Conservation (phyloP, 176 grass and related monocot species). For the Tuctoria greenei region DNA sequence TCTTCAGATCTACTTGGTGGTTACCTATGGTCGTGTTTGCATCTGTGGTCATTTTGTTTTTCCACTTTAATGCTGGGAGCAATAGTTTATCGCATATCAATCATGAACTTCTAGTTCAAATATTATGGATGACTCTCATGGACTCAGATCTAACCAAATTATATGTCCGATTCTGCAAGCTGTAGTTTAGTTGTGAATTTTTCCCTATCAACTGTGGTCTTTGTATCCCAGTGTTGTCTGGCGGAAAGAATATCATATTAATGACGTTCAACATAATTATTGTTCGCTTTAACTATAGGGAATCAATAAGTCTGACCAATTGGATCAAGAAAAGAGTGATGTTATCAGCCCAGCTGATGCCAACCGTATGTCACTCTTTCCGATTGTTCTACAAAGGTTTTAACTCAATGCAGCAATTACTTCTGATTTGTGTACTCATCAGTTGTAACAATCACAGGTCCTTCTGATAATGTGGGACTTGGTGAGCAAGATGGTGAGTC, state of each 20-base stretch:
- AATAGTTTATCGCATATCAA: too few species aligned
- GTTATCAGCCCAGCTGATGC: constrained; percentile 61
- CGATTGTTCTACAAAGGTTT: background rate
- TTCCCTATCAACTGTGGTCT: too few species aligned
- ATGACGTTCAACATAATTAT: constrained; percentile 16
- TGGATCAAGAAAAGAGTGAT: constrained; percentile 89
- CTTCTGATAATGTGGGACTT: constrained; percentile 40
- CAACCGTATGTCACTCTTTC: constrained; percentile 40
- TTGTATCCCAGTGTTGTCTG: background rate
- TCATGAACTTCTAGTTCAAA: background rate
- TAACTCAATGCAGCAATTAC: background rate
- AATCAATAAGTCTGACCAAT: constrained; percentile 44
- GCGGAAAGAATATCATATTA: background rate
- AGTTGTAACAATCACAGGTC: constrained; percentile 45
- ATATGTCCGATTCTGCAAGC: too few species aligned
- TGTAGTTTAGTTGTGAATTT: too few species aligned
- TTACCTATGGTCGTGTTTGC: background rate
- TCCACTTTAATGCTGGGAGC: background rate
- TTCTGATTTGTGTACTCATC: background rate
- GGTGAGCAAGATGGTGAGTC: constrained; percentile 57
- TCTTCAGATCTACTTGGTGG: background rate
- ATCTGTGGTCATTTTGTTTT: background rate
- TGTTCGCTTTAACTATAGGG: constrained; percentile 42
- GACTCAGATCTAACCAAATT: background rate
- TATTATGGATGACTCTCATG: background rate